Evolutionary conservation across 1,284 basidiomycete genomes (phyloP).

Genomic region (Cutaneotrichosporon sp.): DNA sequence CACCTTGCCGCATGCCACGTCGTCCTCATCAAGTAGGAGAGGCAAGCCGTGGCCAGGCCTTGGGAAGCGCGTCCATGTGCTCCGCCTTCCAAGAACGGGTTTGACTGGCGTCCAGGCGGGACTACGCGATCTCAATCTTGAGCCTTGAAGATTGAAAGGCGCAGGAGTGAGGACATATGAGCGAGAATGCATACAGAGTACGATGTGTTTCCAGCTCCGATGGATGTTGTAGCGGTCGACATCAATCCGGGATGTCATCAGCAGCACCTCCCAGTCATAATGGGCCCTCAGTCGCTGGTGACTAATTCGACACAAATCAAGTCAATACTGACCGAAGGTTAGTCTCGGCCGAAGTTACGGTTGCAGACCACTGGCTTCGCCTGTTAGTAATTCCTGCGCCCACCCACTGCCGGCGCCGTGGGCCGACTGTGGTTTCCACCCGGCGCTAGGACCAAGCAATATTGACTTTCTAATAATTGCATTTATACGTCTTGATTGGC

Average conservation of each 20-base stretch:
- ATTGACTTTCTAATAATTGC: background rate
- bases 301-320: too few relatives aligned
- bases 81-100: conserved; percentile 15
- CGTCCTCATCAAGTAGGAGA: conserved; percentile 52
- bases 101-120: background rate
- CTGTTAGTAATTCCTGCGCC: too few relatives aligned
- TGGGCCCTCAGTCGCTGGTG: too few relatives aligned
- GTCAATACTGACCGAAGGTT: too few relatives aligned
- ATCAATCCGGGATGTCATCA: background rate
- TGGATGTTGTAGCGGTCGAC: background rate
- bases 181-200: background rate
- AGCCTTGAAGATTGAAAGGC: background rate
- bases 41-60: conserved; percentile 74
- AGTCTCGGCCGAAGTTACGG: too few relatives aligned
- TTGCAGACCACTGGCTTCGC: too few relatives aligned
- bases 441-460: too few relatives aligned
- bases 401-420: too few relatives aligned
- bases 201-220: too few relatives aligned
- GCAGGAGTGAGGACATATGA: background rate
- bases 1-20: background rate
- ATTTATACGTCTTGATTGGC: background rate
- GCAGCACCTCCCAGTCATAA: too few relatives aligned
- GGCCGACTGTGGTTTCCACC: too few relatives aligned
- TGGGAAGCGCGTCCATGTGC: conserved; percentile 44
- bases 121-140: conserved; percentile 3